Evolutionary conservation across 2,329 filamentous ascomycete species (phyloP), one percentile per base, ranked within the genome.

Genomic region (Colletotrichum sp.): DNA sequence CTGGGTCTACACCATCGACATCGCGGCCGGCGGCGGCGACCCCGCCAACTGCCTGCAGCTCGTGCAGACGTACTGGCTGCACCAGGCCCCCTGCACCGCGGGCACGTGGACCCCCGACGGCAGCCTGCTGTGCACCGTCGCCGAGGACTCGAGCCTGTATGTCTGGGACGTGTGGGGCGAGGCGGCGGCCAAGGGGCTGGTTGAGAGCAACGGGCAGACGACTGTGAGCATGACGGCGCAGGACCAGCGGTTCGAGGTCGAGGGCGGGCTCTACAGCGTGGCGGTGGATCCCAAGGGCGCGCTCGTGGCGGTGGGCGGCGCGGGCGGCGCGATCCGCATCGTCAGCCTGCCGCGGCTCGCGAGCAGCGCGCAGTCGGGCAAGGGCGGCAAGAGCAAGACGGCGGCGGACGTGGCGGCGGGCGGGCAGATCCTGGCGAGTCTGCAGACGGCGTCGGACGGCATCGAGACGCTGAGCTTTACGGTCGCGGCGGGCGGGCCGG

Each of bases 51-150:
- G 62, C 24, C 89, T 98, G 69, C 93, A 93, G 80, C 97, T 98
- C 81, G 90, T 97, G 7, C 95, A 98, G 87, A 94, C 94, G 30
- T 98, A 97, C 87, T 98, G 98, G 88, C 89, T 97, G 30, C 97
- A 98, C 87, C 96, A 94, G 5, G 94, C 87, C 21, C 87, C 94
- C 32, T 97, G 94, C 86, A 98, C 97, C 2, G 96, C 96, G 9
- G 97, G 97, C 75, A 89, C 94, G 3, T 99, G 97, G 96, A 95
- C 95, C 0, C 91, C 95, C 6, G 96, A 98, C 83, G 97, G 97
- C 67, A 92, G 92, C 34, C 87, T 98, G 18, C 90, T 99, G 3
- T 95, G 94, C 8, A 98, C 96, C 0, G 95, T 98, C 6, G 93
- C 93, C 58, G 96, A 98, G 83, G 96, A 98, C 84, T 91, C 92